phyloP scores from a whole-genome alignment of 768 basidiomycete species.

The Lentinula aciculospora region DNA sequence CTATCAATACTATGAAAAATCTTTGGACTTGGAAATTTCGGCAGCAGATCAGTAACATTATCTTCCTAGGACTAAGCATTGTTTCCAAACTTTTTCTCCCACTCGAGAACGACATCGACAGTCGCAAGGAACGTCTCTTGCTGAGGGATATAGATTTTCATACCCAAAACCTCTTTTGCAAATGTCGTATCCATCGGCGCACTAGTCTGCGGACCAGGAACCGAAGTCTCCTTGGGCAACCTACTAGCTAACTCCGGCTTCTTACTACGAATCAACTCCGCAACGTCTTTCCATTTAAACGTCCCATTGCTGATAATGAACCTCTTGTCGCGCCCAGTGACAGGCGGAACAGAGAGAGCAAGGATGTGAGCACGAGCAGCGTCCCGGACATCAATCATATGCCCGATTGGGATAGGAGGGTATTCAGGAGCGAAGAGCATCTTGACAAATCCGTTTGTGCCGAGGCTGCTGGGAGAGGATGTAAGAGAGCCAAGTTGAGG shows the following conservation, averaged over 20 bases:
- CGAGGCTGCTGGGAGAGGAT: not conserved
- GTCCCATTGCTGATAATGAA: not conserved
- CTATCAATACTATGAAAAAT: too few species aligned
- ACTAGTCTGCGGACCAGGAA: not conserved
- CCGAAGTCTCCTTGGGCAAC: not conserved
- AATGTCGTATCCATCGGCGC: slow-evolving; percentile 1
- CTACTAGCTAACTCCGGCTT: not conserved
- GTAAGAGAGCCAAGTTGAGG: slow-evolving; percentile 11
- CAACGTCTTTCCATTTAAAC: not conserved
- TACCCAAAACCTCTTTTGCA: not conserved
- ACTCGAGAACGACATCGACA: not conserved
- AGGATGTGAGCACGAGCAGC: slow-evolving; percentile 7
- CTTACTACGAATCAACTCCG: not conserved
- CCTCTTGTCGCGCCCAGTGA: not conserved
- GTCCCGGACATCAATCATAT: slow-evolving; percentile 11
- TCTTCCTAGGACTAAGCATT: too few species aligned
- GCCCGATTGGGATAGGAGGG: not conserved
- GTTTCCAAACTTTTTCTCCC: not conserved
- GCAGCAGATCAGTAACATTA: too few species aligned
- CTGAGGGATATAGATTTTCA: slow-evolving; percentile 3
- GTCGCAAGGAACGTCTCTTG: not conserved
- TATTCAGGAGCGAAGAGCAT: not conserved
- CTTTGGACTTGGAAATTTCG: too few species aligned
- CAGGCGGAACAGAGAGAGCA: slow-evolving; percentile 4
- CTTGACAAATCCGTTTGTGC: slow-evolving; percentile 5